phyloP scores from a whole-genome alignment of 2,329 filamentous ascomycete species.

The Magnaporthales sp. region DNA sequence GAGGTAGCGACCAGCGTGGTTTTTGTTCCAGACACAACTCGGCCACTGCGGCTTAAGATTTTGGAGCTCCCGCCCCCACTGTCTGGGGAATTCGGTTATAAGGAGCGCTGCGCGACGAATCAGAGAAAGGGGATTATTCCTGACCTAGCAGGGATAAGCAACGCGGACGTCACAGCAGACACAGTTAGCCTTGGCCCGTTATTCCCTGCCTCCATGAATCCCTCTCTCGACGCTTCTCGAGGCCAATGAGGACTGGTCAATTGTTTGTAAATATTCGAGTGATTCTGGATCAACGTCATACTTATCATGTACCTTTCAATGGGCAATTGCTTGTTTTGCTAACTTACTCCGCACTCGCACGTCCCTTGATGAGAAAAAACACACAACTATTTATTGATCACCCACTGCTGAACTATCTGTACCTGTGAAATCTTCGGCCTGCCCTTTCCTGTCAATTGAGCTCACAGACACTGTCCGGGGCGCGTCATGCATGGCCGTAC shows the following conservation, averaged over 20 bases:
- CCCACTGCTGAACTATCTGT: neutral
- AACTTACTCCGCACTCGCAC: neutral
- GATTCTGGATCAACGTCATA: neutral
- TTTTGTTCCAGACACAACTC: neutral
- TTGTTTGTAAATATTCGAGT: neutral
- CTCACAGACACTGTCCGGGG: slow-evolving; percentile 1
- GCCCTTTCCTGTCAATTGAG: neutral
- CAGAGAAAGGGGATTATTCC: neutral
- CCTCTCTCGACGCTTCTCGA: neutral
- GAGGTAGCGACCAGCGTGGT: neutral
- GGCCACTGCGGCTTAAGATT: neutral
- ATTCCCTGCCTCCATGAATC: neutral
- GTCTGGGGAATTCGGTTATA: slow-evolving; percentile 1
- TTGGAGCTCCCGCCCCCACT: slow-evolving; percentile 1
- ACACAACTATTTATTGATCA: neutral
- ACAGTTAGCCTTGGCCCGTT: neutral
- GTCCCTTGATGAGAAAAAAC: neutral
- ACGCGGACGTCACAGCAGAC: neutral
- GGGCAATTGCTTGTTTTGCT: neutral
- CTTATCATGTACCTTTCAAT: neutral
- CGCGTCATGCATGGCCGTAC: neutral
- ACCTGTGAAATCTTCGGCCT: neutral
- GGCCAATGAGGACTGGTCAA: neutral
- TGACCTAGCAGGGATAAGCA: neutral
- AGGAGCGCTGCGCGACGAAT: neutral